These are phyloP conservation scores for Fragaria ananassa DNA, from an alignment of 306 rosid species.

Conservation along the genomic window DNA sequence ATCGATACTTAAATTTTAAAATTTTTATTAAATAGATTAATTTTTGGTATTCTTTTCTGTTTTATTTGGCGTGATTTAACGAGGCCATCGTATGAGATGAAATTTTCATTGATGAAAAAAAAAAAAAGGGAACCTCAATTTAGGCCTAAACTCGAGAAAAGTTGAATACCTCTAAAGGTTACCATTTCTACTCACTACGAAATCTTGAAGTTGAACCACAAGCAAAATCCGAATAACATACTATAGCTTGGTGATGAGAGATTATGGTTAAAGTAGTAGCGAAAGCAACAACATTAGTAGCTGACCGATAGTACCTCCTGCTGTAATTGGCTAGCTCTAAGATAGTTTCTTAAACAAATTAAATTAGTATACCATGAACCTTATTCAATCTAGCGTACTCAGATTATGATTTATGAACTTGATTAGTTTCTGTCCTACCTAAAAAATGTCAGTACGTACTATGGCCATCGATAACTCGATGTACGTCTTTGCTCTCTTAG, in stretches of 20 bases:
- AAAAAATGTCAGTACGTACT: too few species aligned
- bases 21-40: too few species aligned
- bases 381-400: not conserved
- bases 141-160: not conserved
- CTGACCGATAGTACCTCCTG: not conserved
- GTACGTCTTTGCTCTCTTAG: not conserved
- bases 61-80: too few species aligned
- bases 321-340: not conserved
- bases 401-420: not conserved
- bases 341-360: not conserved
- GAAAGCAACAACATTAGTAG: not conserved
- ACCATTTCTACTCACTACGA: not conserved
- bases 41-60: too few species aligned
- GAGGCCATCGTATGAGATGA: too few species aligned
- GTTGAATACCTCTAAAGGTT: not conserved
- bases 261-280: not conserved
- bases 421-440: not conserved
- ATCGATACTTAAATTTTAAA: too few species aligned
- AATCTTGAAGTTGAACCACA: not conserved
- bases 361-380: not conserved
- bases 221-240: not conserved
- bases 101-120: too few species aligned
- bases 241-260: not conserved
- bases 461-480: too few species aligned
- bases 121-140: not conserved